Evolutionary conservation across 2,329 filamentous ascomycete species (phyloP), one percentile per base, ranked within the genome.

Genomic region (Fusarium foetens): DNA sequence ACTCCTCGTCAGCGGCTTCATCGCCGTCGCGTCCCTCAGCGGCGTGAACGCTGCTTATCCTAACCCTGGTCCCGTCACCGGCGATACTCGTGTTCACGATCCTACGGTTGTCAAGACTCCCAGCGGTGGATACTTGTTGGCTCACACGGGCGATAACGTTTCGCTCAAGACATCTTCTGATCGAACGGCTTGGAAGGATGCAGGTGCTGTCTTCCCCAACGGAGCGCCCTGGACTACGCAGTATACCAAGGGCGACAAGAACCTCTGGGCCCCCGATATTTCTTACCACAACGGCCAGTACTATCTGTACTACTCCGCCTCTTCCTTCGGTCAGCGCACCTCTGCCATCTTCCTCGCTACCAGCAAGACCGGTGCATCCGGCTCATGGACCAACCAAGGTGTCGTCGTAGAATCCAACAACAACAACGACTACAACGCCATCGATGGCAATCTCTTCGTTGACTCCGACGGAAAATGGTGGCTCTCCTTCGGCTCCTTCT

Each of bases 211-310:
- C 13, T 80, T 80, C 66, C 79, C 79, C 19, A 74, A 71, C 31
- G 79, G 79, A 5, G 78, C 79, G 11, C 69, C 79, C 0, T 80
- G 79, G 79, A 80, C 79, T 1, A 78, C 75, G 1, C 60, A 74
- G 21, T 80, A 80, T 49, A 80, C 78, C 31, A 63, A 66, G 6
- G 78, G 77, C 33, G 77, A 75, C 3, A 71, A 66, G 63, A 80
- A 80, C 43, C 79, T 80, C 38, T 83, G 66, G 87, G 89, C 89
- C 0, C 89, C 89, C 0, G 88, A 91, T 72, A 85, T 88, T 10
- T 80, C 83, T 3, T 80, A 77, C 68, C 78, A 72, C 33, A 77
- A 80, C 54, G 77, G 75, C 1, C 62, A 75, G 63, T 80, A 79
- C 74, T 80, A 76, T 39, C 49, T 80, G 35, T 80, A 80, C 76